Evolutionary conservation across 129 eudicot species (phyloP).

Genomic region (Tagetes patula): DNA sequence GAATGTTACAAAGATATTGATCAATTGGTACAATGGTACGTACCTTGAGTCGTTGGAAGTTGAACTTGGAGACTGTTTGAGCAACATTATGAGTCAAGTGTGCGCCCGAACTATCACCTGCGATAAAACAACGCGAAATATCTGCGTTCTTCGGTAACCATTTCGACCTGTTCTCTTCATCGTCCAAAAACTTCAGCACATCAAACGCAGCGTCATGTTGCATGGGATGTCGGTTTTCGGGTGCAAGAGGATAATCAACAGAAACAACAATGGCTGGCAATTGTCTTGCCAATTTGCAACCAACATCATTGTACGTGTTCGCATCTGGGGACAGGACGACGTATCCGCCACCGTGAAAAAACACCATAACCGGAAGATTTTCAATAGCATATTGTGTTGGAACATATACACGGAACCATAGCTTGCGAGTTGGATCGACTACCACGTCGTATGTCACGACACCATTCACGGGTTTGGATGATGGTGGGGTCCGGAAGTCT

Average conservation of each 20-base stretch:
- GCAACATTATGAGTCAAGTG: slow-evolving; percentile 38
- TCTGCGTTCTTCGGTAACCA: slow-evolving; percentile 32
- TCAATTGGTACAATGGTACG: too few relatives aligned
- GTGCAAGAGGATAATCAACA: slow-evolving; percentile 30
- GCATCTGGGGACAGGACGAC: slow-evolving; percentile 14
- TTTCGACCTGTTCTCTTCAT: slow-evolving; percentile 10
- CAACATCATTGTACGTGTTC: slow-evolving; percentile 19
- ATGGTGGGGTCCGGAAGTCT: not conserved
- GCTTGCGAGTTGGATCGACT: slow-evolving; percentile 4
- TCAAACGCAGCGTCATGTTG: slow-evolving; percentile 37
- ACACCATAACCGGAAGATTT: slow-evolving; percentile 3
- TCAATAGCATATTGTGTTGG: slow-evolving; percentile 1
- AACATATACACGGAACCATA: slow-evolving; percentile 10
- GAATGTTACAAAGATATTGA: too few relatives aligned
- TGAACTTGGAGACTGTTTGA: slow-evolving; percentile 25
- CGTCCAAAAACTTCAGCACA: slow-evolving; percentile 36
- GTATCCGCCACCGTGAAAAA: slow-evolving; percentile 34
- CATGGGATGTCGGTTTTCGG: slow-evolving; percentile 34
- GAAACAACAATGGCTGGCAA: slow-evolving; percentile 29
- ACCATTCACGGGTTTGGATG: not conserved
- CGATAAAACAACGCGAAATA: slow-evolving; percentile 35
- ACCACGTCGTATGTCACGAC: slow-evolving; percentile 1
- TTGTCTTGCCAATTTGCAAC: slow-evolving; percentile 23
- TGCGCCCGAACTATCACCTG: slow-evolving; percentile 45
- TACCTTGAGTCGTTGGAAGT: slow-evolving; percentile 37